Conservation (phyloP, 352 stramenopile species). For the Plasmopara halstedii region DNA sequence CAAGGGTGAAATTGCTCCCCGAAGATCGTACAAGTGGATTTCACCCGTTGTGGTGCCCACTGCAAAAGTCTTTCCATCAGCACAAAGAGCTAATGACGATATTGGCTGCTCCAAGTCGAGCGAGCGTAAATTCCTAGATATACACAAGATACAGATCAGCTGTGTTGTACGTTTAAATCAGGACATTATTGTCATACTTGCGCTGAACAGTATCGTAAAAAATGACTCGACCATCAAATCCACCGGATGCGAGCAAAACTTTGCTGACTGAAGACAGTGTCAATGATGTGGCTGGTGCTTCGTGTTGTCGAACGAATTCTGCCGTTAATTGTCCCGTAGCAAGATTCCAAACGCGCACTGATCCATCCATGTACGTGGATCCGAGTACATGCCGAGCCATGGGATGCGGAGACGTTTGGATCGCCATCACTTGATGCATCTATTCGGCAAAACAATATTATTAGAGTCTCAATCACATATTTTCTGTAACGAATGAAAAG, state of each 20-base stretch:
- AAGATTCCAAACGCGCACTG: constrained; percentile 61
- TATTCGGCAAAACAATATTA: constrained; percentile 1
- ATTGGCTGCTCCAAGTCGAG: constrained; percentile 58
- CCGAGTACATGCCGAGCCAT: constrained; percentile 49
- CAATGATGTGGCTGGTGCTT: constrained; percentile 44
- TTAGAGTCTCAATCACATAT: too few relatives aligned
- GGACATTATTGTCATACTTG: constrained; percentile 27
- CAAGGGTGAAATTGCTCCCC: constrained; percentile 51
- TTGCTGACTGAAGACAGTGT: constrained; percentile 67
- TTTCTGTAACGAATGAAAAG: neutral
- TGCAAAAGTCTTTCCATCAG: constrained; percentile 57
- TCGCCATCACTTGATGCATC: constrained; percentile 43
- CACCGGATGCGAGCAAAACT: constrained; percentile 45
- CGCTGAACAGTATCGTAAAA: constrained; percentile 64
- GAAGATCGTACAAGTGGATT: constrained; percentile 59
- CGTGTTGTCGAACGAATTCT: constrained; percentile 53
- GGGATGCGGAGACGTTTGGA: constrained; percentile 55
- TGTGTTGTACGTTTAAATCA: neutral
- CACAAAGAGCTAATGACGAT: constrained; percentile 47
- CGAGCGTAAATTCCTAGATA: constrained; percentile 36
- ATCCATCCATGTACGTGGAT: constrained; percentile 51
- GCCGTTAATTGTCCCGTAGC: constrained; percentile 39
- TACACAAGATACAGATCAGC: neutral
- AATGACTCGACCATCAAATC: constrained; percentile 57
- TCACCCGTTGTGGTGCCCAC: constrained; percentile 44